These are phyloP conservation scores for Sphenostylis stenocarpa DNA, from an alignment of 306 rosid genomes.

Conservation along the genomic window DNA sequence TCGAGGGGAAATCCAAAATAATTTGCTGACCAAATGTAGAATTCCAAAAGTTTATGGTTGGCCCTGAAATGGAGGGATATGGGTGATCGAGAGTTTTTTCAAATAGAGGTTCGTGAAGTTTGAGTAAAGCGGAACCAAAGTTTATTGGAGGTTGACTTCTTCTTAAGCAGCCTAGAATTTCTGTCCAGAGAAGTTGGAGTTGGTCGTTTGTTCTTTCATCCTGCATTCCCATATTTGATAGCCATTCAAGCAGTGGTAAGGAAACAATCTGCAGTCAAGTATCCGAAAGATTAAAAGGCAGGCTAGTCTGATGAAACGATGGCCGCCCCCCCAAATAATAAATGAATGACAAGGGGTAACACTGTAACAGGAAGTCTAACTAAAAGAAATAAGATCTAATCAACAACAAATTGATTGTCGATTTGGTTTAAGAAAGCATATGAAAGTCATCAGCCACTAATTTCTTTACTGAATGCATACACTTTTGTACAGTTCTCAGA, in stretches of 20 bases:
- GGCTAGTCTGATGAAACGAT: neutral
- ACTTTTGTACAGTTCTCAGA: neutral
- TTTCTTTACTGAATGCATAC: neutral
- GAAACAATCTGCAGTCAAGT: slow-evolving; percentile 53
- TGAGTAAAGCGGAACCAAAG: slow-evolving; percentile 65
- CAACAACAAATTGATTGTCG: slow-evolving; percentile 7
- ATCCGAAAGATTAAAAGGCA: neutral
- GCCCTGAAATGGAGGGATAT: slow-evolving; percentile 61
- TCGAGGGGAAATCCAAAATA: slow-evolving; percentile 63
- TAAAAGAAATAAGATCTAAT: slow-evolving; percentile 14
- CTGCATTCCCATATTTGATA: slow-evolving; percentile 46
- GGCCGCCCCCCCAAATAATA: neutral
- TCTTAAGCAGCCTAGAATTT: slow-evolving; percentile 52
- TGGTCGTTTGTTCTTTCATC: slow-evolving; percentile 45
- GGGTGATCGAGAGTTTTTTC: slow-evolving; percentile 79
- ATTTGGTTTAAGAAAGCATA: neutral
- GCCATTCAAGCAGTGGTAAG: slow-evolving; percentile 69
- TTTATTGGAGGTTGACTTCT: slow-evolving; percentile 61
- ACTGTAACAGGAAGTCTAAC: neutral
- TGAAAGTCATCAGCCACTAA: slow-evolving; percentile 20
- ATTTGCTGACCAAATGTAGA: slow-evolving; percentile 61
- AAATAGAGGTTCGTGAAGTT: slow-evolving; percentile 61
- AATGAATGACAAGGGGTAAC: neutral
- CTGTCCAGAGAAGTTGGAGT: slow-evolving; percentile 63
- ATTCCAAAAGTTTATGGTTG: slow-evolving; percentile 76